A percentile compares a stretch with the other conserved stretches of the same genome.
phyloP scores from a whole-genome alignment of 2,329 filamentous ascomycete genomes.

The Endocalyx cinctus region DNA sequence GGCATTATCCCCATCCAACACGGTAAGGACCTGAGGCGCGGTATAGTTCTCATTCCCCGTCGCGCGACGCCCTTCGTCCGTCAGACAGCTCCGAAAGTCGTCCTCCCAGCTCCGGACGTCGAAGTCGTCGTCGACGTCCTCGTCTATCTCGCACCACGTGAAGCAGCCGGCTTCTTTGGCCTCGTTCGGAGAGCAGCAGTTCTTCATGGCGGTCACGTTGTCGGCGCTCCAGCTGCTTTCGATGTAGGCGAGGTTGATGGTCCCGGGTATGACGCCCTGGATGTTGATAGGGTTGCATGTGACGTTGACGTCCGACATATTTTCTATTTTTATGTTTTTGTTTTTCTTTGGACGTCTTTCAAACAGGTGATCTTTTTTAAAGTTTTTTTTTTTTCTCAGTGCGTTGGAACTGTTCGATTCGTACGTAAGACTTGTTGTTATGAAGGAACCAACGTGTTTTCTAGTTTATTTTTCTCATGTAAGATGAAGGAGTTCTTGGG shows the following conservation, averaged over 20 bases:
- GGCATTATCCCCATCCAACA: no score
- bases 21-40: background rate
- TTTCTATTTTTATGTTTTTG: background rate
- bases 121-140: background rate
- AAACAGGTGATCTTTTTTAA: no score
- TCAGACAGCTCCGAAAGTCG: background rate
- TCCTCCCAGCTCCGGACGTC: background rate
- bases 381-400: no score
- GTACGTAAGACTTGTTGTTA: no score
- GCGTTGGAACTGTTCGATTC: no score
- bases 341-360: no score
- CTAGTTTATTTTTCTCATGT: no score
- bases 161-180: conserved; percentile 1
- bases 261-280: background rate
- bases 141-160: background rate
- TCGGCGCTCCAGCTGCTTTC: background rate
- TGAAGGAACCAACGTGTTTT: no score
- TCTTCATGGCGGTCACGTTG: conserved; percentile 3
- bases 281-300: background rate
- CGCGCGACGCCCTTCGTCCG: no score
- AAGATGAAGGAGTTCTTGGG: no score
- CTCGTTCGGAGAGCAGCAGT: background rate
- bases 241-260: background rate
- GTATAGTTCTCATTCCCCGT: background rate
- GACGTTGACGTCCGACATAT: background rate